Conservation (phyloP, 345 rosid genomes). For the Moricandia arvensis region DNA sequence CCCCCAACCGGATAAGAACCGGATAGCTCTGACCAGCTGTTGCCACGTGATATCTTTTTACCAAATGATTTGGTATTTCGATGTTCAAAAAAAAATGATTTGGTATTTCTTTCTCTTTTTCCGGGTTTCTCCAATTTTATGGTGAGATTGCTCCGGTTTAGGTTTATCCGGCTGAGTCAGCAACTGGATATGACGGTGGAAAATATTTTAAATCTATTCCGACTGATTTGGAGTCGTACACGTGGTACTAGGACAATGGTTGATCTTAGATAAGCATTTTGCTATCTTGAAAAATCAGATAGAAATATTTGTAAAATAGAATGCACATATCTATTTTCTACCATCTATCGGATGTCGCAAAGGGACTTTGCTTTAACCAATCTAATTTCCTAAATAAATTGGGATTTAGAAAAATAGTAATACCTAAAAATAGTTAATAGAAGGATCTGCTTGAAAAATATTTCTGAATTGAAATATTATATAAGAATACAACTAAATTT, state of each 20-base stretch:
- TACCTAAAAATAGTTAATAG: neutral
- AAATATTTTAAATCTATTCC: neutral
- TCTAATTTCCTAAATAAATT: neutral
- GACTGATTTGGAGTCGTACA: neutral
- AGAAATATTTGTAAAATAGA: neutral
- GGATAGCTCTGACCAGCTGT: conserved; percentile 1
- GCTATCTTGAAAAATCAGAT: neutral
- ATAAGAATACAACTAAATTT: neutral
- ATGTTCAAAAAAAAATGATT: too few relatives aligned
- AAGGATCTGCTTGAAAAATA: neutral
- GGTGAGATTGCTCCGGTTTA: neutral
- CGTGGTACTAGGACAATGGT: neutral
- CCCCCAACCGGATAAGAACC: conserved; percentile 31
- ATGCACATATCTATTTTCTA: neutral
- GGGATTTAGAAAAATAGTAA: neutral
- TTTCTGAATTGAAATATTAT: neutral
- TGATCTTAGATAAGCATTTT: conserved; percentile 13
- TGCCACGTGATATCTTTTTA: conserved; percentile 10
- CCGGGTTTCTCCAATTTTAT: neutral
- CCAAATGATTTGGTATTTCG: neutral
- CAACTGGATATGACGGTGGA: conserved; percentile 29
- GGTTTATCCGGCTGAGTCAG: conserved; percentile 34
- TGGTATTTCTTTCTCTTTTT: neutral
- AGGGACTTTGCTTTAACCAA: neutral
- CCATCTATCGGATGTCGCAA: neutral